Evolutionary conservation across 768 basidiomycete genomes (phyloP), one percentile per base, ranked within the genome.

Genomic region (Chalciporus piperatus): DNA sequence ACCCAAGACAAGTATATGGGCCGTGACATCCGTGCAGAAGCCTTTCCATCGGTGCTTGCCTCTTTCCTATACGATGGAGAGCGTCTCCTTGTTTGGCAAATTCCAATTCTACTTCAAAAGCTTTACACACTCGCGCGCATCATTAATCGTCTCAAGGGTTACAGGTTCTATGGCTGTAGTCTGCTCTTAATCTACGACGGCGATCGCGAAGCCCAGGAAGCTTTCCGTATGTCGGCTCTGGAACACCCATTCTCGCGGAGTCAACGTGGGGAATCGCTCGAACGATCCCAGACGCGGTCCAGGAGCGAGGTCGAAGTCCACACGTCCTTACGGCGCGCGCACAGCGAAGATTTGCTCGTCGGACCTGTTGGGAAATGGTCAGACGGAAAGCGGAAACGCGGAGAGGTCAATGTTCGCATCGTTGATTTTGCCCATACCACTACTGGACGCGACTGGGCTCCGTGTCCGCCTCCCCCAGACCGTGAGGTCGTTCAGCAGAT

Each of bases 391-490:
- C 82, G 85, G 51, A 88, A 85, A 65, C 76, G 91, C 20, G 97
- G 97, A 28, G 96, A 97, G 66, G 82, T 98, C 53, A 92, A 91
- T 64, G 89, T 99, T 55, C 92, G 95, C 32, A 84, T 99, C 46
- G 97, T 99, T 49, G 97, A 99, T 71, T 99, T 99, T 72, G 97
- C 96, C 12, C 96, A 98, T 65, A 98, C 97, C 46, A 98, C 94
- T 9, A 98, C 95, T 2, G 97, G 97, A 12, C 78, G 79, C 20
- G 97, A 99, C 69, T 98, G 92, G 82, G 70, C 89, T 39, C 79
- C 85, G 11, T 79, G 80, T 63, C 80, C 85, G 2, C 70, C 77
- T 3, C 68, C 75, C 19, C 67, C 73, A 32, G 75, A 73, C 51
- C 71, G 69, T 32, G 53, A 60, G 38, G 60, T 67, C 27, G 65